These are phyloP conservation scores for Lactarius tabidus DNA, from an alignment of 768 basidiomycete genomes.

Conservation along the genomic window DNA sequence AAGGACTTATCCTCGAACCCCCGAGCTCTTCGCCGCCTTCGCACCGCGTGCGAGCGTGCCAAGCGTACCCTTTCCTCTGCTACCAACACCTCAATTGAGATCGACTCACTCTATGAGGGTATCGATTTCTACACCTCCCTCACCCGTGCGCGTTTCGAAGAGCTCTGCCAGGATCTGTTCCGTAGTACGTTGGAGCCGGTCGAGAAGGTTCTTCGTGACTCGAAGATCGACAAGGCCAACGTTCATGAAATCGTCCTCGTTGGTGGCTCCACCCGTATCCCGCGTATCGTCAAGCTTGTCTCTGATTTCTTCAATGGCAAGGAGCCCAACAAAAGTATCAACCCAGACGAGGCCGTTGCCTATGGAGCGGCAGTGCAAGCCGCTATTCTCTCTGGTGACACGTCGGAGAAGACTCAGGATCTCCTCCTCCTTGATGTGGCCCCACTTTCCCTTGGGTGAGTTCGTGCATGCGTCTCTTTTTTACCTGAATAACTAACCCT, in stretches of 20 bases:
- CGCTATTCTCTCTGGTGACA: conserved; percentile 95
- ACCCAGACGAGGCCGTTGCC: conserved; percentile 98
- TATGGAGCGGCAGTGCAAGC: conserved; percentile 99
- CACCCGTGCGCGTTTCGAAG: conserved; percentile 97
- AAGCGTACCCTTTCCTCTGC: conserved; percentile 98
- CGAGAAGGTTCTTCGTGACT: conserved; percentile 96
- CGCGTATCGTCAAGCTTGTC: conserved; percentile 94
- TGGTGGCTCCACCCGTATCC: conserved; percentile 98
- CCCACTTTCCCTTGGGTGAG: conserved; percentile 67
- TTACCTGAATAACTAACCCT: conserved; percentile 26
- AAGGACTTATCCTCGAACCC: conserved; percentile 90
- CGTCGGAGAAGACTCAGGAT: conserved; percentile 97
- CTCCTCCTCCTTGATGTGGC: conserved; percentile 93
- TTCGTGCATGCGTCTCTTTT: conserved; percentile 22
- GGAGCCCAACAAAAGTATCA: conserved; percentile 99
- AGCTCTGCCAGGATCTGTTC: conserved; percentile 94
- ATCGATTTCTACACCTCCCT: conserved; percentile 98
- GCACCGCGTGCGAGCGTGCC: conserved; percentile 97
- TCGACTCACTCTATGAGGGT: conserved; percentile 96
- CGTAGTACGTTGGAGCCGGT: conserved; percentile 90
- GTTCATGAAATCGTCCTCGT: conserved; percentile 98
- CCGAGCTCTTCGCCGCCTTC: conserved; percentile 94
- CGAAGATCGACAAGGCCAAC: conserved; percentile 94
- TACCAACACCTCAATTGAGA: conserved; percentile 94
- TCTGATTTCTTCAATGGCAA: conserved; percentile 99